A percentile compares a stretch with the other conserved stretches of the same genome.
These are phyloP conservation scores for Dioscorea alata DNA, from an alignment of 106 monocot species.

Conservation along the genomic window DNA sequence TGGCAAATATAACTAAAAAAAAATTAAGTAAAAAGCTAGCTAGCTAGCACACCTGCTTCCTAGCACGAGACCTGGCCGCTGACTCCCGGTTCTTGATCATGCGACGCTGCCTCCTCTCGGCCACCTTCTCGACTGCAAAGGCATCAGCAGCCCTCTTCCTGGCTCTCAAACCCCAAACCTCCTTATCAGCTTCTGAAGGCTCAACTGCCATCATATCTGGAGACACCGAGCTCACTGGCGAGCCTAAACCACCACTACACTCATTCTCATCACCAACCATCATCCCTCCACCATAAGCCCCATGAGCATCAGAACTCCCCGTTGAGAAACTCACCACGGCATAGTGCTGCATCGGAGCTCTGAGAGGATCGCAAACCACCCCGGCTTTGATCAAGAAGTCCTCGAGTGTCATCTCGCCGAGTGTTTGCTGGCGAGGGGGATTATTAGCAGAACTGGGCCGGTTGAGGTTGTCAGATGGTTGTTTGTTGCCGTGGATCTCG, in stretches of 20 bases:
- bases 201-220: conserved; percentile 20
- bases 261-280: not conserved
- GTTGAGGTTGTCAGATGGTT: not conserved
- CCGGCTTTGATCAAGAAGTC: conserved; percentile 40
- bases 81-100: conserved; percentile 78
- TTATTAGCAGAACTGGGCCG: not conserved
- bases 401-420: conserved; percentile 45
- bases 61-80: conserved; percentile 63
- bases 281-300: not conserved
- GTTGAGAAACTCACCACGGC: not conserved
- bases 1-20: too few species aligned
- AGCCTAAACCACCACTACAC: not conserved
- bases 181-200: not conserved
- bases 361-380: conserved; percentile 14
- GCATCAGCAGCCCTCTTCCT: conserved; percentile 18
- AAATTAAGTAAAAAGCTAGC: too few species aligned
- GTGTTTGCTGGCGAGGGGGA: conserved; percentile 12
- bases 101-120: conserved; percentile 53
- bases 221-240: conserved; percentile 31
- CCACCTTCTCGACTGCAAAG: conserved; percentile 43
- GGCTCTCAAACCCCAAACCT: not conserved
- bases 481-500: conserved; percentile 19
- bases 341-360: not conserved
- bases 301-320: conserved; percentile 6
- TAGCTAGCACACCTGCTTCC: conserved; percentile 39